Percentiles rank a stretch among this genome's conserved stretches.
phyloP scores from a whole-genome alignment of 306 rosid genomes.

The Castanea mollissima region DNA sequence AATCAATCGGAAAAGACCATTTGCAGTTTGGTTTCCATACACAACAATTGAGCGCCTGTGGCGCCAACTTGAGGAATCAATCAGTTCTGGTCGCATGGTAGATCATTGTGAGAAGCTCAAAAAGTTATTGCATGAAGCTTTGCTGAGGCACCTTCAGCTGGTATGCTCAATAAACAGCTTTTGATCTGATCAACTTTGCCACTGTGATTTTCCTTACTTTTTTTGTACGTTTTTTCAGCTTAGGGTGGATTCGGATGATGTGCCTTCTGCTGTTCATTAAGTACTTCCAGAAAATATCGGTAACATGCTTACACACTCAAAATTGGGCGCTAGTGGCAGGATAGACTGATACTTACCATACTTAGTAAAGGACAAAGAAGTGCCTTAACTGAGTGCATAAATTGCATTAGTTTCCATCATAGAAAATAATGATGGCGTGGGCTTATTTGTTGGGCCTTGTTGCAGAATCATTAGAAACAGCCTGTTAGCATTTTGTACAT shows the following conservation, averaged over 20 bases:
- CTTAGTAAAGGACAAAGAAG: neutral
- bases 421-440: neutral
- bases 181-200: neutral
- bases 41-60: constrained; percentile 71
- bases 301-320: neutral
- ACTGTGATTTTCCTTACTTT: neutral
- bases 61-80: constrained; percentile 69
- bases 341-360: neutral
- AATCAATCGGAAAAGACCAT: constrained; percentile 69
- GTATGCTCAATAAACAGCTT: constrained; percentile 33
- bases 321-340: neutral
- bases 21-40: constrained; percentile 88
- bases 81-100: constrained; percentile 70
- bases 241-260: constrained; percentile 58
- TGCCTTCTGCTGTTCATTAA: constrained; percentile 31
- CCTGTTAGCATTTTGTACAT: neutral
- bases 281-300: neutral
- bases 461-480: neutral
- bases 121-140: constrained; percentile 56
- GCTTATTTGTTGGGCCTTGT: neutral
- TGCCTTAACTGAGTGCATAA: neutral
- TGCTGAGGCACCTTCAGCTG: constrained; percentile 62
- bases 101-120: constrained; percentile 78
- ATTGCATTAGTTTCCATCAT: neutral
- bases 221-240: constrained; percentile 40